Evolutionary conservation across 2,329 filamentous ascomycete species (phyloP), one percentile per base, ranked within the genome.

Genomic region (Aspergillus awamori): DNA sequence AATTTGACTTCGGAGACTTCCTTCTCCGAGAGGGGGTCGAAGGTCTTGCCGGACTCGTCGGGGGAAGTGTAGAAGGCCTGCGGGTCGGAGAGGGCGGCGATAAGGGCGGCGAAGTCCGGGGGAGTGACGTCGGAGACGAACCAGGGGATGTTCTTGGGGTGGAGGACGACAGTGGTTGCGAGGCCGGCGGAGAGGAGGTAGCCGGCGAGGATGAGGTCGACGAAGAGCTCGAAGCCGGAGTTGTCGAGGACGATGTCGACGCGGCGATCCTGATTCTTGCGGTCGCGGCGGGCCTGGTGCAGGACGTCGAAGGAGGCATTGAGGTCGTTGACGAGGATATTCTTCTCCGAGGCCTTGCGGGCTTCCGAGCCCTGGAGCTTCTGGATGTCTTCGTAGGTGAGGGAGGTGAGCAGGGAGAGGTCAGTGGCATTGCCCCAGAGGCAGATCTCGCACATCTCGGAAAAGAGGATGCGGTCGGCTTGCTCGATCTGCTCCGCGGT

Each of bases 401-500:
- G 84, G 69, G 89, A 93, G 0, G 93, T 97, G 58, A 98, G 83
- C 20, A 98, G 88, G 0, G 92, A 96, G 13, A 98, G 83, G 75
- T 98, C 95, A 0, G 94, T 98, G 1, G 94, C 95, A 75, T 98
- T 98, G 10, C 94, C 94, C 94, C 94, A 98, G 2, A 98, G 85
- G 74, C 93, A 97, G 69, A 97, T 95, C 81, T 97, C 92, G 77
- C 89, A 93, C 90, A 98, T 96, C 74, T 98, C 94, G 24, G 84
- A 84, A 79, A 98, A 98, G 26, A 97, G 81, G 0, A 93, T 78
- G 72, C 87, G 86, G 73, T 96, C 91, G 0, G 91, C 88, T 59
- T 89, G 86, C 30, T 86, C 84, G 53, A 87, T 72, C 66, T 87
- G 79, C 57, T 82, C 75, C 2, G 73, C 45, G 0, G 70, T 70